Evolutionary conservation across 768 basidiomycete genomes (phyloP), one percentile per base, ranked within the genome.

Genomic region (Austroboletus festivus): DNA sequence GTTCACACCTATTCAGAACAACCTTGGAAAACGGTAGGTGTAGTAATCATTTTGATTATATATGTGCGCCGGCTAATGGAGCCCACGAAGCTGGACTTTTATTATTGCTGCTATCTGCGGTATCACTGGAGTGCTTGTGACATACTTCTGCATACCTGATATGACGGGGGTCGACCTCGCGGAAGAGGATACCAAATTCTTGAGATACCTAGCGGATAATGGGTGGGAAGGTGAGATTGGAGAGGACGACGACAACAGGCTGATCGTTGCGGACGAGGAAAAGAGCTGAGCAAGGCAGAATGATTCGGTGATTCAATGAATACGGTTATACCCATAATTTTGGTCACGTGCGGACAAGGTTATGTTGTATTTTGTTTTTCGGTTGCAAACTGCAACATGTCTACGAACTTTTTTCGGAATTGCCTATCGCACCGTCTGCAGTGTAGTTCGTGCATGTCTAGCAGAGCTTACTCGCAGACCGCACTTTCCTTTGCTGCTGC

Each of bases 31-130:
- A 58, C 77, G 73, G 79, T 79, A 56, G 38, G 70, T n/a, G n/a
- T n/a, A n/a, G n/a, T n/a, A 63, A 42, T 38, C 5, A 18, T 44
- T 0, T 43, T 21, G 39, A 15, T 41, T 26, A 42, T 12, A 16
- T 8, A 4, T 19, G 21, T 44, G 10, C 8, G 19, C 39, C 3
- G 38, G 26, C 35, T 52, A 11, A 52, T 44, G 43, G 11, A 35
- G 5, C 8, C 6, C 18, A 20, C 39, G 31, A 55, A 82, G 79
- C 52, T 83, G 80, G 81, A 83, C 80, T 5, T 84, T 83, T 53
- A 83, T 84, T 54, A 76, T 83, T 56, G 79, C 76, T 49, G 85
- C 84, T n/a, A 79, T 83, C 48, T 84, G 81, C 52, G 84, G 85
- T 26, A 68, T 81, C 28, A 64, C 71, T 9, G 85, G 85, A 19